Conservation (phyloP, 2,329 filamentous ascomycete species). For the Zymoseptoria ardabiliae region DNA sequence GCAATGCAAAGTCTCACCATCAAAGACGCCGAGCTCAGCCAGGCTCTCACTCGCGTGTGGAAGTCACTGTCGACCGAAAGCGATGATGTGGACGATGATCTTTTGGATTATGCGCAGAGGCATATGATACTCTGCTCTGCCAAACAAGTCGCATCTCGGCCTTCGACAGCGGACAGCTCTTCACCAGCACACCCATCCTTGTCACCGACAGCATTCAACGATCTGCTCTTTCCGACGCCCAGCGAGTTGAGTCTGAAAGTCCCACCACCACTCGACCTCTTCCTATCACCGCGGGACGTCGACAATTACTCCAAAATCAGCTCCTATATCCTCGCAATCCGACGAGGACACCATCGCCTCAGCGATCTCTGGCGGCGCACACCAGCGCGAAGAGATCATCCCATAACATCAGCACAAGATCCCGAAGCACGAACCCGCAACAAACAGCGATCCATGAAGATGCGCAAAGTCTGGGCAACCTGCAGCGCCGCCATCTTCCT, state of each 20-base stretch:
- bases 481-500: conserved; percentile 83
- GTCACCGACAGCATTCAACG: conserved; percentile 57
- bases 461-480: conserved; percentile 85
- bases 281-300: conserved; percentile 69
- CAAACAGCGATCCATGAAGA: conserved; percentile 54
- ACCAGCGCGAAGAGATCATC: conserved; percentile 67
- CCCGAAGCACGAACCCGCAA: conserved; percentile 57
- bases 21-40: conserved; percentile 79
- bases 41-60: conserved; percentile 72
- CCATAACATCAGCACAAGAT: conserved; percentile 44
- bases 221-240: conserved; percentile 72
- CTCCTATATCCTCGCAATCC: conserved; percentile 77
- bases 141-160: conserved; percentile 35
- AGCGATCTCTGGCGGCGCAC: conserved; percentile 83
- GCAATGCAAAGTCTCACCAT: conserved; percentile 58
- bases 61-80: conserved; percentile 68
- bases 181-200: conserved; percentile 34
- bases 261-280: conserved; percentile 75
- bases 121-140: conserved; percentile 61
- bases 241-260: conserved; percentile 65
- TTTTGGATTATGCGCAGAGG: conserved; percentile 73
- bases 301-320: conserved; percentile 78
- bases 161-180: conserved; percentile 34
- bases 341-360: conserved; percentile 76
- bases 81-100: conserved; percentile 66